phyloP scores from a whole-genome alignment of 148 eudicot genomes.

The Tetragonia tetragonoides region DNA sequence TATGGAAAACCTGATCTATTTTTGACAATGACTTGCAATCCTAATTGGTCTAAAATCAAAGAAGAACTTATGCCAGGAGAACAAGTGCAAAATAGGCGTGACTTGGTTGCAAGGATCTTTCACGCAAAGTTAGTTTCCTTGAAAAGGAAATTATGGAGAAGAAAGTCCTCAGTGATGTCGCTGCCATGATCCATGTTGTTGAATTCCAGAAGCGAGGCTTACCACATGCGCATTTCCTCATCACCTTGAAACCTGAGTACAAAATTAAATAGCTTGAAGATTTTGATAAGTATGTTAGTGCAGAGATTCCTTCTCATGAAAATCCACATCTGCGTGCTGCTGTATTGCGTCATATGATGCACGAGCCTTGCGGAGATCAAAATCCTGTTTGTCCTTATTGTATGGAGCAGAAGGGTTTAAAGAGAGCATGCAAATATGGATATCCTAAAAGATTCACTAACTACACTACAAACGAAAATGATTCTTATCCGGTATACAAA shows the following conservation, averaged over 20 bases:
- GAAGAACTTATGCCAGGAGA: background rate
- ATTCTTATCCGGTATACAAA: slow-evolving; percentile 31
- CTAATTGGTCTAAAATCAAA: background rate
- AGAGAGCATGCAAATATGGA: background rate
- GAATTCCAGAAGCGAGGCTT: slow-evolving; percentile 16
- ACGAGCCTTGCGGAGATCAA: background rate
- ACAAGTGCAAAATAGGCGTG: background rate
- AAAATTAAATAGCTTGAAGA: background rate
- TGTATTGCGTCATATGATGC: background rate
- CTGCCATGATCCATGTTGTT: background rate
- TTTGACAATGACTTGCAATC: slow-evolving; percentile 6
- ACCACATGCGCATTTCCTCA: background rate
- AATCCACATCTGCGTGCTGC: background rate
- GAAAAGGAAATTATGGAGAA: background rate
- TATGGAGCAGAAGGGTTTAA: background rate
- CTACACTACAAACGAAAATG: background rate
- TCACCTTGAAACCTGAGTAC: background rate
- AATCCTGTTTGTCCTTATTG: background rate
- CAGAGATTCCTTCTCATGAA: background rate
- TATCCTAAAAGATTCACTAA: background rate
- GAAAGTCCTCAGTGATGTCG: background rate
- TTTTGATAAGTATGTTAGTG: background rate
- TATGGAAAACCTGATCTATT: background rate
- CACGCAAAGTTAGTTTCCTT: background rate
- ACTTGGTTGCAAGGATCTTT: background rate